These are phyloP conservation scores for Colletotrichum echinochloae DNA, from an alignment of 2,329 filamentous ascomycete genomes.

Conservation along the genomic window DNA sequence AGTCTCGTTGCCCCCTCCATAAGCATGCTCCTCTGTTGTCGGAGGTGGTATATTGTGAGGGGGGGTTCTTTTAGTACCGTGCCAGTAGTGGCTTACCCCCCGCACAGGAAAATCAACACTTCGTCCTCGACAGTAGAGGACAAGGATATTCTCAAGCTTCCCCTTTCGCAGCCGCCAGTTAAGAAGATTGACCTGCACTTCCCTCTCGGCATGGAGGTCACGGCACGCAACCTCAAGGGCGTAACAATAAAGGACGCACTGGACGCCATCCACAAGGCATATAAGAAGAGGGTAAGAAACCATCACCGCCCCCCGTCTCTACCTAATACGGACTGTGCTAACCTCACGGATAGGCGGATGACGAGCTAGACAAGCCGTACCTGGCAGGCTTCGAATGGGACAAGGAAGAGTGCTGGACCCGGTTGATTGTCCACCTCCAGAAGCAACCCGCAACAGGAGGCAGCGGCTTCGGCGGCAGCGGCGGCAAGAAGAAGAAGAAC, in stretches of 20 bases:
- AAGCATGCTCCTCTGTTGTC: background rate
- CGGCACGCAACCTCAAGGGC: slow-evolving; percentile 90
- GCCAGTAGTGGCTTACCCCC: background rate
- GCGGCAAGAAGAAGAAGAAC: slow-evolving; percentile 74
- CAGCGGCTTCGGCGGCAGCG: slow-evolving; percentile 50
- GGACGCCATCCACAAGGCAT: slow-evolving; percentile 95
- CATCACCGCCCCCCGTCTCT: background rate
- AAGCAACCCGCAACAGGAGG: slow-evolving; percentile 68
- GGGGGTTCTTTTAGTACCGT: background rate
- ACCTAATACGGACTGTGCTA: background rate
- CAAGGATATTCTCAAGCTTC: slow-evolving; percentile 83
- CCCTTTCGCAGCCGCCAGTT: slow-evolving; percentile 82
- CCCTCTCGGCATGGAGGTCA: slow-evolving; percentile 87
- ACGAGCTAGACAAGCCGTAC: slow-evolving; percentile 89
- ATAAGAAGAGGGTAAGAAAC: slow-evolving; percentile 88
- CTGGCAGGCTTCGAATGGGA: slow-evolving; percentile 97
- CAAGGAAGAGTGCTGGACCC: slow-evolving; percentile 90
- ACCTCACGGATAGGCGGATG: slow-evolving; percentile 76
- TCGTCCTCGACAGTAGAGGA: slow-evolving; percentile 84
- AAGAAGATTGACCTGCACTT: slow-evolving; percentile 97
- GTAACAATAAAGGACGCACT: slow-evolving; percentile 97
- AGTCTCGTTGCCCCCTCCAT: slow-evolving; percentile 48
- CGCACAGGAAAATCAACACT: slow-evolving; percentile 93
- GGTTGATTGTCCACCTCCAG: slow-evolving; percentile 87
- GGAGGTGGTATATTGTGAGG: background rate